Conservation (phyloP, 495 filamentous ascomycete species). For the Opeltia flavorubescens region DNA sequence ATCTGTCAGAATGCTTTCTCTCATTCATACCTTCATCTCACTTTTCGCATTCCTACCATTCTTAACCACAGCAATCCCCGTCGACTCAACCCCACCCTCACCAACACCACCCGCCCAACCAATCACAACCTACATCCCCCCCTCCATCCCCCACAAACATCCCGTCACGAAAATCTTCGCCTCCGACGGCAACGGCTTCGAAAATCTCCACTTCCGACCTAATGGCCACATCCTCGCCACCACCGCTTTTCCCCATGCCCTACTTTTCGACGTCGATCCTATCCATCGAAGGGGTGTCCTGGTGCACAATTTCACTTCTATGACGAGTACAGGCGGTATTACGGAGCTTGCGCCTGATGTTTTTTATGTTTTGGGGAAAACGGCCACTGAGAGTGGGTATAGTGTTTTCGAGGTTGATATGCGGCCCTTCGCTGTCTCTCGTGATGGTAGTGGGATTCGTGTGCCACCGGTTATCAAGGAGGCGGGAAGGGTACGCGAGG, state of each 20-base stretch:
- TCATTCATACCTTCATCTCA: too few species aligned
- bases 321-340: not conserved
- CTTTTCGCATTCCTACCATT: too few species aligned
- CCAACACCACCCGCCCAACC: not conserved
- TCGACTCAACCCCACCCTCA: not conserved
- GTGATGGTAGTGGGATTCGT: not conserved
- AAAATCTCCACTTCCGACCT: slow-evolving; percentile 19
- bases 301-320: not conserved
- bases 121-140: not conserved
- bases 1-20: too few species aligned
- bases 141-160: not conserved
- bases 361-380: not conserved
- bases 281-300: not conserved
- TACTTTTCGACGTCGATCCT: not conserved
- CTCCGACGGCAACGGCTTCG: slow-evolving; percentile 12
- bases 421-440: not conserved
- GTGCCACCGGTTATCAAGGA: not conserved
- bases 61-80: too few species aligned
- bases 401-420: not conserved
- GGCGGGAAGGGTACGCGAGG: not conserved
- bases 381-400: not conserved
- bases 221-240: slow-evolving; percentile 16
- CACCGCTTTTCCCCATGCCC: not conserved
- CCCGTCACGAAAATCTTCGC: not conserved
- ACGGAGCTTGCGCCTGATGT: not conserved